phyloP scores from a whole-genome alignment of 768 basidiomycete species.

The Boletus rex-veris region DNA sequence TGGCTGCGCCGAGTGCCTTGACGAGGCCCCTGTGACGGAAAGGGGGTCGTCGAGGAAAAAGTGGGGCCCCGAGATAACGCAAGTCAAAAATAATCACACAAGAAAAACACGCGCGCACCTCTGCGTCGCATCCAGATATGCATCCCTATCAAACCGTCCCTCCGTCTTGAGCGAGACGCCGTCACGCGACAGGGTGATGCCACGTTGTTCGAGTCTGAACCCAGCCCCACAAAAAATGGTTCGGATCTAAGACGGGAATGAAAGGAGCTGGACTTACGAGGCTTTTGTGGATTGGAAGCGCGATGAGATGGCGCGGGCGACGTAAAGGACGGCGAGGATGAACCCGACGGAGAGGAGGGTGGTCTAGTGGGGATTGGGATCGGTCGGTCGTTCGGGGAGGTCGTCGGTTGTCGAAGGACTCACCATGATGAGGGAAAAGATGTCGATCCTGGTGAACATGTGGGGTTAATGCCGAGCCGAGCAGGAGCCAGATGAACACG shows the following conservation, averaged over 20 bases:
- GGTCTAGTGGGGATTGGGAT: slow-evolving; percentile 24
- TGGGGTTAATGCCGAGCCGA: not conserved
- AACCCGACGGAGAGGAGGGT: slow-evolving; percentile 44
- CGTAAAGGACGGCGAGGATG: slow-evolving; percentile 41
- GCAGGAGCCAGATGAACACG: not conserved
- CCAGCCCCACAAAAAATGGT: not conserved
- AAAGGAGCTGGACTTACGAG: slow-evolving; percentile 38
- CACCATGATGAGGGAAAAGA: slow-evolving; percentile 18
- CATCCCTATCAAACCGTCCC: slow-evolving; percentile 54
- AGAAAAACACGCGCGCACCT: slow-evolving; percentile 36
- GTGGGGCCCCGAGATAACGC: too few species aligned
- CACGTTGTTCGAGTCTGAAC: slow-evolving; percentile 47
- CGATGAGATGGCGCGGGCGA: slow-evolving; percentile 38
- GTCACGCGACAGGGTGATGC: slow-evolving; percentile 52
- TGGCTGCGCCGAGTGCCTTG: slow-evolving; percentile 47
- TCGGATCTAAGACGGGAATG: not conserved
- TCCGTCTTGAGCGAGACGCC: slow-evolving; percentile 67
- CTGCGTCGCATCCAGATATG: slow-evolving; percentile 72
- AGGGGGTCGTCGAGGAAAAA: not conserved
- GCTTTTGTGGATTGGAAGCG: slow-evolving; percentile 50
- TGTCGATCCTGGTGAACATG: slow-evolving; percentile 9
- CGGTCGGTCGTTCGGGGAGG: not conserved
- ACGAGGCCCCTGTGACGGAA: slow-evolving; percentile 41
- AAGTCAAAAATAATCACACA: too few species aligned
- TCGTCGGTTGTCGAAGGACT: not conserved